These are phyloP conservation scores for Solanum etuberosum DNA, from an alignment of 257 asterid genomes.

Conservation along the genomic window DNA sequence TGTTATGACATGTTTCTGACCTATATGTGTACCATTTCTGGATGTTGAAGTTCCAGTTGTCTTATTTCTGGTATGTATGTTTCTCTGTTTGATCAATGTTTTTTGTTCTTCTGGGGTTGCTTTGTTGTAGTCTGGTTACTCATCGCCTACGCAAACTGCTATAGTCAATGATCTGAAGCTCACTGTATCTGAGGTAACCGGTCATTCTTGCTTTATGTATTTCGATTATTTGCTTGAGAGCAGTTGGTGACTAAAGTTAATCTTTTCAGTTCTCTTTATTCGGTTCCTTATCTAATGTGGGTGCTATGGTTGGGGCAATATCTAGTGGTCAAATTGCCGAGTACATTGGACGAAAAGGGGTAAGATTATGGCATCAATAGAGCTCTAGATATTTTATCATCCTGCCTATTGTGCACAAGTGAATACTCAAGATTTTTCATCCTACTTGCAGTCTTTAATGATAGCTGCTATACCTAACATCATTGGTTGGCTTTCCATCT, in stretches of 20 bases:
- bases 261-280: conserved; percentile 67
- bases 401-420: background rate
- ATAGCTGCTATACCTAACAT: conserved; percentile 89
- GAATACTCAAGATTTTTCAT: background rate
- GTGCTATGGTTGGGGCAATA: conserved; percentile 98
- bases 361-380: conserved; percentile 5
- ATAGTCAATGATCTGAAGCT: conserved; percentile 57
- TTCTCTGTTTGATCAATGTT: background rate
- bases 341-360: conserved; percentile 95
- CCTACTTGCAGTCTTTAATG: conserved; percentile 57
- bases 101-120: background rate
- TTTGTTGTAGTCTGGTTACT: conserved; percentile 67
- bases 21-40: background rate
- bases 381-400: background rate
- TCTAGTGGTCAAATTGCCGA: conserved; percentile 97
- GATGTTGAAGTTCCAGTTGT: background rate
- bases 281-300: conserved; percentile 88
- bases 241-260: background rate
- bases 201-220: background rate
- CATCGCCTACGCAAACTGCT: conserved; percentile 81
- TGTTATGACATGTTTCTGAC: background rate
- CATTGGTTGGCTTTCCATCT: conserved; percentile 90
- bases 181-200: conserved; percentile 58
- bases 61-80: background rate
- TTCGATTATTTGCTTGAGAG: background rate